Percentiles rank a stretch among this genome's conserved stretches.
These are phyloP conservation scores for Marasmius tenuissimus DNA, from an alignment of 1,284 basidiomycete species.

Conservation along the genomic window DNA sequence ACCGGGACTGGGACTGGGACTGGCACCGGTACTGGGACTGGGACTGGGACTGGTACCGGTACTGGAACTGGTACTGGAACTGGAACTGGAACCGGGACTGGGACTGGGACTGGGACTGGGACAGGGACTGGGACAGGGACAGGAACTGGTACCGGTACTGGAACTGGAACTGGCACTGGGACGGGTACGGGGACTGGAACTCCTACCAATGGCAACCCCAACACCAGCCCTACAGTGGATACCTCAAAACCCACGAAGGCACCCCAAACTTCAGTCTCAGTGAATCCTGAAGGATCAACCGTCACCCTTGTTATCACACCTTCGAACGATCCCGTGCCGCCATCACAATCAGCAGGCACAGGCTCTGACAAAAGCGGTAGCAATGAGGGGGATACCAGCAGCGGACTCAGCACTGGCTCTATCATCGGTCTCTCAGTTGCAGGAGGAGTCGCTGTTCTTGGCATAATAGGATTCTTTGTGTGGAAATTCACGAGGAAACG, in stretches of 20 bases:
- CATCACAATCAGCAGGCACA: slow-evolving; percentile 22
- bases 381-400: slow-evolving; percentile 10
- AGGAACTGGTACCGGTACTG: background rate
- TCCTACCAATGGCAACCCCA: slow-evolving; percentile 6
- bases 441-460: slow-evolving; percentile 70
- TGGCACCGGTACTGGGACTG: background rate
- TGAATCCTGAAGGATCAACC: slow-evolving; percentile 14
- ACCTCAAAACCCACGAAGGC: slow-evolving; percentile 2
- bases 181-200: slow-evolving; percentile 7
- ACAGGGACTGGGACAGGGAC: slow-evolving; percentile 3
- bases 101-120: slow-evolving; percentile 5
- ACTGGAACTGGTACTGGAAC: background rate
- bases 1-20: background rate
- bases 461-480: slow-evolving; percentile 67
- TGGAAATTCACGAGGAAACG: slow-evolving; percentile 84
- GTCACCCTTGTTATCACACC: slow-evolving; percentile 21
- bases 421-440: slow-evolving; percentile 79
- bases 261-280: slow-evolving; percentile 8
- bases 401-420: slow-evolving; percentile 59
- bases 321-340: slow-evolving; percentile 9
- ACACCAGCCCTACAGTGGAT: slow-evolving; percentile 15
- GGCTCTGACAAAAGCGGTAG: slow-evolving; percentile 10
- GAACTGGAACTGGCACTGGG: slow-evolving; percentile 5
- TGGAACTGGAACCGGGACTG: slow-evolving; percentile 4
- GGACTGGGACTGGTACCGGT: slow-evolving; percentile 1